Percentiles rank a stretch among this genome's conserved stretches.
Evolutionary conservation across 495 filamentous ascomycete genomes (phyloP).

Genomic region (Xanthoparmelia taractica): DNA sequence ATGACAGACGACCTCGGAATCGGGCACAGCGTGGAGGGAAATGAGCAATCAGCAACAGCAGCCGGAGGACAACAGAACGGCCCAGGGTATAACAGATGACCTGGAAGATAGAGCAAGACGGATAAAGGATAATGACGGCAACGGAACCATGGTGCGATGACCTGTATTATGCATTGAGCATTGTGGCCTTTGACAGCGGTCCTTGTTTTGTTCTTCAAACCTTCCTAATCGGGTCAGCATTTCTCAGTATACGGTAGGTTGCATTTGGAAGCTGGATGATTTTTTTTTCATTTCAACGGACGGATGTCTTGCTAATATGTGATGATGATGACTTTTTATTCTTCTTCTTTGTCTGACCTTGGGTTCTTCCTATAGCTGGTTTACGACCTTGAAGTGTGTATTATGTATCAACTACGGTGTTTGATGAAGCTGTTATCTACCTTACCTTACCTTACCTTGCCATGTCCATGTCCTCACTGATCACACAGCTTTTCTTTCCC

Average conservation of each 20-base stretch:
- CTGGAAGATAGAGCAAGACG: not conserved
- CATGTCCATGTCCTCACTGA: too few relatives aligned
- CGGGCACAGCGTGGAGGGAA: not conserved
- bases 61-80: not conserved
- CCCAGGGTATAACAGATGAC: slow-evolving; percentile 16
- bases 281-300: not conserved
- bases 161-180: not conserved
- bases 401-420: not conserved
- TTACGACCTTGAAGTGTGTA: not conserved
- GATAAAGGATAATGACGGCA: slow-evolving; percentile 6
- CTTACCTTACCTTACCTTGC: too few relatives aligned
- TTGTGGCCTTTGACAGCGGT: not conserved
- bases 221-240: not conserved
- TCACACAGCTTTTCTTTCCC: too few relatives aligned
- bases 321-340: not conserved
- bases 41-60: slow-evolving; percentile 8
- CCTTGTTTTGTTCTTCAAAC: not conserved
- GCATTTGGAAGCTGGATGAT: not conserved
- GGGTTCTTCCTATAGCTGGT: not conserved
- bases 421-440: too few relatives aligned
- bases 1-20: slow-evolving; percentile 5
- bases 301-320: not conserved
- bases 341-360: not conserved
- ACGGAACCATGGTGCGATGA: slow-evolving; percentile 1
- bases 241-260: not conserved